These are phyloP conservation scores for Aspergillus wentii DNA, from an alignment of 495 filamentous ascomycete genomes.

Conservation along the genomic window DNA sequence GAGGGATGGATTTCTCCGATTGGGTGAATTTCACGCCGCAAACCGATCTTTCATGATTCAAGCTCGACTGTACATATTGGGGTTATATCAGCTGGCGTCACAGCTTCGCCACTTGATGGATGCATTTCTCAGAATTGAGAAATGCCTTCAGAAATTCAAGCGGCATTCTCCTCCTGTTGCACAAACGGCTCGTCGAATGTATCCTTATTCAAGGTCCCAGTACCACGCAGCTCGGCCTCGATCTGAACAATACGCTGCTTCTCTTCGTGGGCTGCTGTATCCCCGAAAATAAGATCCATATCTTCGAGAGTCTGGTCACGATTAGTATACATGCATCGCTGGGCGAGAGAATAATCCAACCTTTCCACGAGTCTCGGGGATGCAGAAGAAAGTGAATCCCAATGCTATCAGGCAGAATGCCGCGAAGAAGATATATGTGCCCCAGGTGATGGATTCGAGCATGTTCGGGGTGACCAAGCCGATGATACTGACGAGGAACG, in stretches of 20 bases:
- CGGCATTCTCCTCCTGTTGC: slow-evolving; percentile 18
- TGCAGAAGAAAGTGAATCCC: slow-evolving; percentile 51
- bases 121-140: no score
- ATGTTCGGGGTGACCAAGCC: slow-evolving; percentile 74
- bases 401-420: slow-evolving; percentile 61
- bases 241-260: slow-evolving; percentile 69
- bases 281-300: slow-evolving; percentile 75
- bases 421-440: slow-evolving; percentile 78
- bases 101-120: no score
- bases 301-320: slow-evolving; percentile 39
- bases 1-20: slow-evolving; percentile 41
- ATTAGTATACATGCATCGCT: no score
- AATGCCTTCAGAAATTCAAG: no score
- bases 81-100: no score
- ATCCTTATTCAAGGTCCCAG: slow-evolving; percentile 17
- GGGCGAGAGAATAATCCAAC: slow-evolving; percentile 14
- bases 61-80: slow-evolving; percentile 4
- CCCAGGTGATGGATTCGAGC: slow-evolving; percentile 65
- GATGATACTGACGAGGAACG: slow-evolving; percentile 44
- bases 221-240: slow-evolving; percentile 57
- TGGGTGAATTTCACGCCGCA: slow-evolving; percentile 37
- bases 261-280: slow-evolving; percentile 63
- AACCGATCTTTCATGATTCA: no score
- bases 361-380: slow-evolving; percentile 59
- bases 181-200: slow-evolving; percentile 20